These are phyloP conservation scores for Fusarium sp. DNA, from an alignment of 2,329 filamentous ascomycete genomes.

Conservation along the genomic window DNA sequence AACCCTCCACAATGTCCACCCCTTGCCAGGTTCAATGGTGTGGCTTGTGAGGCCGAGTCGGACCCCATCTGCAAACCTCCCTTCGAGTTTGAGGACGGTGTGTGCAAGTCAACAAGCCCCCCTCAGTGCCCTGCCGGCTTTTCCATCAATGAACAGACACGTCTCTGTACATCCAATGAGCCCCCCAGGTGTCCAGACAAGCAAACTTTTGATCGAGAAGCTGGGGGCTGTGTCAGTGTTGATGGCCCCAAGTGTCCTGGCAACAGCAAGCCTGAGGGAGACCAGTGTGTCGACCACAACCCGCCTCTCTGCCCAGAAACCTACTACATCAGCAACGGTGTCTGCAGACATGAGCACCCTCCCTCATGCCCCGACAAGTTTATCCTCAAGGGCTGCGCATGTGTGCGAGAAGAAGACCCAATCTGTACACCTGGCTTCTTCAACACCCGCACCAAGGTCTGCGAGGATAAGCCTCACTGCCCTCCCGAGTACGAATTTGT, in stretches of 20 bases:
- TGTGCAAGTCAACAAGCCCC: not conserved
- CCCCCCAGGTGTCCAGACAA: not conserved
- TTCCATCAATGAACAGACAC: slow-evolving; percentile 3
- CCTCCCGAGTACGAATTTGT: slow-evolving; percentile 1
- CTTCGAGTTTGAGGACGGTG: slow-evolving; percentile 5
- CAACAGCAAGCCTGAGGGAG: not conserved
- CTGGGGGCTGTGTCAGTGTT: slow-evolving; percentile 8
- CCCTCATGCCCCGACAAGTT: not conserved
- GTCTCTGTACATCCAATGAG: slow-evolving; percentile 17
- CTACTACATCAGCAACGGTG: slow-evolving; percentile 1
- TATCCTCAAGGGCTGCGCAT: slow-evolving; percentile 12
- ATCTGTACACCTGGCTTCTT: slow-evolving; percentile 18
- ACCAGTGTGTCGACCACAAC: not conserved
- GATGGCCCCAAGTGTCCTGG: slow-evolving; percentile 1
- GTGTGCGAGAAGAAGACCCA: slow-evolving; percentile 4
- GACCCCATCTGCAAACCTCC: not conserved
- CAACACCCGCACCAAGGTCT: slow-evolving; percentile 20
- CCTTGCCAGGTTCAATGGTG: slow-evolving; percentile 17
- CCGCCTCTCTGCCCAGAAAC: not conserved
- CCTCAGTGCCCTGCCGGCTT: slow-evolving; percentile 18
- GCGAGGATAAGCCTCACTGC: slow-evolving; percentile 18
- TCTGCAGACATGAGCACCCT: not conserved
- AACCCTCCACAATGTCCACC: not conserved
- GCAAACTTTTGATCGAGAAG: slow-evolving; percentile 1
- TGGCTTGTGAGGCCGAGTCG: slow-evolving; percentile 10